Percentiles rank a stretch among this genome's conserved stretches.
These are phyloP conservation scores for Juglanconis oblonga DNA, from an alignment of 2,329 filamentous ascomycete species.

Conservation along the genomic window DNA sequence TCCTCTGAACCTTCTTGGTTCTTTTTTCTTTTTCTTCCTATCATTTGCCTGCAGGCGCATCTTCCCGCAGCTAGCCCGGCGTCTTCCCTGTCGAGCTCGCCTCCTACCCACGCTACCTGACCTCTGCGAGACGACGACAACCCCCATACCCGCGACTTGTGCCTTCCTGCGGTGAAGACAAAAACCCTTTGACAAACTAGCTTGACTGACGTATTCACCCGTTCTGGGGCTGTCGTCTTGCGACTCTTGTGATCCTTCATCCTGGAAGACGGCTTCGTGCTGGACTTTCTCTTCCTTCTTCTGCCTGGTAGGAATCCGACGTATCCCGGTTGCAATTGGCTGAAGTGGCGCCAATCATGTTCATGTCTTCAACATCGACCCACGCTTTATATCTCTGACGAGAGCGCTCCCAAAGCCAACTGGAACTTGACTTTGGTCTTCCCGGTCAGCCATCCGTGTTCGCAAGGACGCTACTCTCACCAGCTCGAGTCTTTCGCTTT, in stretches of 20 bases:
- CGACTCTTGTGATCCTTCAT: constrained; percentile 8
- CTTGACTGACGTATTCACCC: constrained; percentile 37
- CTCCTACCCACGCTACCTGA: constrained; percentile 27
- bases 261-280: constrained; percentile 1
- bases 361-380: constrained; percentile 34
- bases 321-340: constrained; percentile 8
- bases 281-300: constrained; percentile 24
- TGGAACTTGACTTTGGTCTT: background rate
- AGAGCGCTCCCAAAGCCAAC: background rate
- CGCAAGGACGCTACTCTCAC: background rate
- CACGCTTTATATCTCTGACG: constrained; percentile 32
- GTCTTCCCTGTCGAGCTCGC: constrained; percentile 28
- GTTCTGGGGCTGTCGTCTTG: constrained; percentile 17
- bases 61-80: constrained; percentile 35
- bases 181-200: constrained; percentile 34
- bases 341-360: constrained; percentile 42
- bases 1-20: constrained; percentile 19
- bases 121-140: constrained; percentile 35
- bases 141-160: constrained; percentile 33
- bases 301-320: constrained; percentile 20
- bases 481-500: background rate
- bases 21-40: constrained; percentile 18
- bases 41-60: constrained; percentile 29
- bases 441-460: background rate
- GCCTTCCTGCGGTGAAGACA: constrained; percentile 29